A percentile compares a stretch with the other conserved stretches of the same genome.
Evolutionary conservation across 2,329 filamentous ascomycete genomes (phyloP).

Genomic region (Aspergillus floridensis): DNA sequence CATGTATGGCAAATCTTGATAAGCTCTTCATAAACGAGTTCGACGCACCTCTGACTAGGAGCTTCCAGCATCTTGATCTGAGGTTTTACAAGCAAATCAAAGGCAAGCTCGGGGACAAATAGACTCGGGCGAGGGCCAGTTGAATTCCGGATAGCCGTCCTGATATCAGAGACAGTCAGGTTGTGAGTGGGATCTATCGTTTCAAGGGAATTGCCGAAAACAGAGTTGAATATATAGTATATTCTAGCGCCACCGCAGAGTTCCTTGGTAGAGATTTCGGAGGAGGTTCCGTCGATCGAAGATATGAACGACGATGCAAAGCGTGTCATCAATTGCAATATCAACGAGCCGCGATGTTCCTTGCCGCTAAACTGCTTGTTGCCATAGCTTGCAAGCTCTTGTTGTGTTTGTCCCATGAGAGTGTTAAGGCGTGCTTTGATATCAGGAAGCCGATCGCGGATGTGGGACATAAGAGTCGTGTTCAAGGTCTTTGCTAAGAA

Average conservation of each 20-base stretch:
- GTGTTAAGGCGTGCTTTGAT: conserved; percentile 98
- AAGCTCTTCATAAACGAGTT: conserved; percentile 96
- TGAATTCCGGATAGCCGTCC: conserved; percentile 96
- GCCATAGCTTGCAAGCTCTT: conserved; percentile 95
- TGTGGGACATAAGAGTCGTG: conserved; percentile 91
- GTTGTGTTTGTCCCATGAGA: conserved; percentile 98
- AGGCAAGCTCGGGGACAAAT: conserved; percentile 96
- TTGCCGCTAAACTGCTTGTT: conserved; percentile 98
- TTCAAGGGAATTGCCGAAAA: conserved; percentile 94
- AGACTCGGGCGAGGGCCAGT: conserved; percentile 92
- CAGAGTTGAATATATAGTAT: conserved; percentile 99
- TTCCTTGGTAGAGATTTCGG: conserved; percentile 97
- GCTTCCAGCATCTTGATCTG: conserved; percentile 97
- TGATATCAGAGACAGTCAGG: conserved; percentile 88
- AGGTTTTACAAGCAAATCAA: conserved; percentile 94
- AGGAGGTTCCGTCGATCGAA: conserved; percentile 97
- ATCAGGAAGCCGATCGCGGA: conserved; percentile 90
- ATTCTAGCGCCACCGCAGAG: conserved; percentile 91
- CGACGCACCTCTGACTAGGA: conserved; percentile 92
- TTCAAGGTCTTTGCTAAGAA: conserved; percentile 94
- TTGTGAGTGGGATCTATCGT: conserved; percentile 96
- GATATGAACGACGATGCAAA: conserved; percentile 98
- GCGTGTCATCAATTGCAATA: conserved; percentile 95
- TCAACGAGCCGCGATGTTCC: conserved; percentile 91
- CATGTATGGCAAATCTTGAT: conserved; percentile 99